Percentiles rank a stretch among this genome's conserved stretches.
These are phyloP conservation scores for Zoysia pacifica DNA, from an alignment of 176 grass and related monocot genomes.

Conservation along the genomic window DNA sequence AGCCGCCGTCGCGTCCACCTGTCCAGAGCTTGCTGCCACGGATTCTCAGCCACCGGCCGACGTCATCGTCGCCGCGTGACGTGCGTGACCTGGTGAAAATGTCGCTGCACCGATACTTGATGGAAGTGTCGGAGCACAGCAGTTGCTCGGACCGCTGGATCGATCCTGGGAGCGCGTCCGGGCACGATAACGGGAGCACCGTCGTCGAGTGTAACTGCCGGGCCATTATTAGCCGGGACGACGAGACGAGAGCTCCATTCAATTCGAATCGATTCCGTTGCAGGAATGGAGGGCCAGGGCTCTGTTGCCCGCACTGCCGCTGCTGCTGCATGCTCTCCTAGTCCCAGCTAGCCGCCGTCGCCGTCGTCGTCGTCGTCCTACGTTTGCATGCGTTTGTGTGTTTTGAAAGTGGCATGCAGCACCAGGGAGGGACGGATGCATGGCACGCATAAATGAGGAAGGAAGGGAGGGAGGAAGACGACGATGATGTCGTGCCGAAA, in stretches of 20 bases:
- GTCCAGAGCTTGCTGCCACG: not conserved
- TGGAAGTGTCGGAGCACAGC: no score
- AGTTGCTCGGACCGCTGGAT: no score
- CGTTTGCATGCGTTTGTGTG: conserved; percentile 6
- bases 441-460: not conserved
- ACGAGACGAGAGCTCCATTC: not conserved
- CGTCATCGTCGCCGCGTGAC: not conserved
- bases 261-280: not conserved
- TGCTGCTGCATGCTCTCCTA: no score
- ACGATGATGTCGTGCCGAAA: conserved; percentile 31
- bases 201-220: conserved; percentile 17
- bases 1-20: conserved; percentile 9
- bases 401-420: no score
- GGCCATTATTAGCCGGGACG: not conserved
- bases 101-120: not conserved
- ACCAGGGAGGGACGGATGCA: no score
- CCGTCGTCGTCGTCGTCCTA: no score
- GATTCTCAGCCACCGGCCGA: not conserved
- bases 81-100: no score
- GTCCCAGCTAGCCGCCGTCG: no score
- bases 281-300: not conserved
- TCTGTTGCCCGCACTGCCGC: no score
- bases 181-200: no score
- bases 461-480: no score
- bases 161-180: not conserved